These are phyloP conservation scores for Colletotrichum filicis DNA, from an alignment of 2,329 filamentous ascomycete species.

Conservation along the genomic window DNA sequence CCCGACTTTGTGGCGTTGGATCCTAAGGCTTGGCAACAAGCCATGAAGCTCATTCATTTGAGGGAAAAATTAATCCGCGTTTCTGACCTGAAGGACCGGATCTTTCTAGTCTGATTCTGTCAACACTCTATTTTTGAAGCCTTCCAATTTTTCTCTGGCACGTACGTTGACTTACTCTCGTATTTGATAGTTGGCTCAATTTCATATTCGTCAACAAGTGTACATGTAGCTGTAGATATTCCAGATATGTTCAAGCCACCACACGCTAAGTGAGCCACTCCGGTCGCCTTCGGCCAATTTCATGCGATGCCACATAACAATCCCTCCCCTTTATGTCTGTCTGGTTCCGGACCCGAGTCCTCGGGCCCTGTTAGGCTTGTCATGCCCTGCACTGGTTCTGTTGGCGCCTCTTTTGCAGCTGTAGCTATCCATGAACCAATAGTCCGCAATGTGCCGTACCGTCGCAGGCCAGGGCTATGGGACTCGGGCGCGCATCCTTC, in stretches of 20 bases:
- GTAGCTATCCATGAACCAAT: not conserved
- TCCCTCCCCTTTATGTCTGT: not conserved
- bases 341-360: conserved; percentile 24
- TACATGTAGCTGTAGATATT: not conserved
- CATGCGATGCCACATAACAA: conserved; percentile 26
- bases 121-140: not conserved
- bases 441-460: not conserved
- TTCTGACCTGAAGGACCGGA: conserved; percentile 17
- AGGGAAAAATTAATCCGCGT: conserved; percentile 32
- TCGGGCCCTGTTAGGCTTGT: conserved; percentile 18
- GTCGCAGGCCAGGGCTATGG: conserved; percentile 13
- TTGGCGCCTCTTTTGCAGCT: not conserved
- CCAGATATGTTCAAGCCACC: not conserved
- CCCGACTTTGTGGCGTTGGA: conserved; percentile 1
- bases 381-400: not conserved
- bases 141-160: not conserved
- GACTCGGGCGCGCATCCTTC: not conserved
- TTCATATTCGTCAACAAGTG: not conserved
- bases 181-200: not conserved
- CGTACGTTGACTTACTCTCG: not conserved
- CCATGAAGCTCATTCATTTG: conserved; percentile 20
- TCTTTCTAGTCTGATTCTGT: conserved; percentile 12
- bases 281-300: conserved; percentile 14
- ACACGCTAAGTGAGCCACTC: conserved; percentile 3
- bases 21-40: conserved; percentile 22